Evolutionary conservation across 306 rosid species (phyloP).

Genomic region (Lablab purpureus): DNA sequence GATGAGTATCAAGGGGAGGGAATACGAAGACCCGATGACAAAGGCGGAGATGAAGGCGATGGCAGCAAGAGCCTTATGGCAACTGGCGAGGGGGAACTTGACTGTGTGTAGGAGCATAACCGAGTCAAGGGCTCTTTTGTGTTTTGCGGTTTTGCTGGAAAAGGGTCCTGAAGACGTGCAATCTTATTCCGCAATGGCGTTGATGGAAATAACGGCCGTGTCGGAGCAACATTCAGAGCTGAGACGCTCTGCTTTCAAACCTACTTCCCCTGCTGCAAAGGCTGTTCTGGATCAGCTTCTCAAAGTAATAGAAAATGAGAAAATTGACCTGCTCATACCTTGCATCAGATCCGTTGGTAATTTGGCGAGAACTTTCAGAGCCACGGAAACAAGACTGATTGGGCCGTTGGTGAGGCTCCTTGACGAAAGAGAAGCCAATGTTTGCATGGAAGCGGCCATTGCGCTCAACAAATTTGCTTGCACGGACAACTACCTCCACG

Average conservation of each 20-base stretch:
- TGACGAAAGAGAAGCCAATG: slow-evolving; percentile 64
- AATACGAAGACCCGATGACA: slow-evolving; percentile 63
- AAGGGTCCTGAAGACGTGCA: slow-evolving; percentile 65
- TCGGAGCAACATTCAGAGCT: slow-evolving; percentile 66
- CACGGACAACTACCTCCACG: slow-evolving; percentile 69
- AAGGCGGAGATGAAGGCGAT: slow-evolving; percentile 78
- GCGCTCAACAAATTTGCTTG: slow-evolving; percentile 75
- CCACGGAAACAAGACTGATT: slow-evolving; percentile 69
- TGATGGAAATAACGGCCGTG: slow-evolving; percentile 76
- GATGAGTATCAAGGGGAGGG: slow-evolving; percentile 77
- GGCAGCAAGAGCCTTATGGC: slow-evolving; percentile 80
- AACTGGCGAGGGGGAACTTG: slow-evolving; percentile 62
- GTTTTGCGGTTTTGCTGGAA: slow-evolving; percentile 75
- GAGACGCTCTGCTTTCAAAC: slow-evolving; percentile 80
- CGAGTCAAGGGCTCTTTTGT: slow-evolving; percentile 77
- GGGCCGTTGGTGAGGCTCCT: slow-evolving; percentile 70
- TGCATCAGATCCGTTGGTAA: slow-evolving; percentile 63
- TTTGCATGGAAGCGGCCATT: slow-evolving; percentile 58
- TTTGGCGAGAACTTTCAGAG: slow-evolving; percentile 78
- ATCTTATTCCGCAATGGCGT: slow-evolving; percentile 62
- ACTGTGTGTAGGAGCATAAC: slow-evolving; percentile 67
- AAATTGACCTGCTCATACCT: slow-evolving; percentile 59
- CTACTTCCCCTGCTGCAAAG: slow-evolving; percentile 76
- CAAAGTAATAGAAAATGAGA: slow-evolving; percentile 52
- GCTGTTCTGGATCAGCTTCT: slow-evolving; percentile 72